Conservation (phyloP, 176 grass and related monocot species). For the Ampelocalamus luodianensis region DNA sequence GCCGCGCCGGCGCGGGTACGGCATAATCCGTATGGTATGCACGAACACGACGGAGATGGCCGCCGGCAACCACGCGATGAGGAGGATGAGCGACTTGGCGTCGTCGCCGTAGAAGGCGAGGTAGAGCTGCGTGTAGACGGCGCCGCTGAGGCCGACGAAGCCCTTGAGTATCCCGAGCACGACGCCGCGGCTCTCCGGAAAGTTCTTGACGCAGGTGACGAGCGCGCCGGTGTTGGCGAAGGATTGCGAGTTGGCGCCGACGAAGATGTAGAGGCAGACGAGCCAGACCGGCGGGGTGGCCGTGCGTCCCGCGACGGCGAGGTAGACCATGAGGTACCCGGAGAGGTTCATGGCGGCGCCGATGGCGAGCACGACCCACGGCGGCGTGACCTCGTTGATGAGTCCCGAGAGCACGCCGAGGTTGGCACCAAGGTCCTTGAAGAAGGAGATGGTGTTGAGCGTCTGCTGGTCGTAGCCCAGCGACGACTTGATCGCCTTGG, state of each 20-base stretch:
- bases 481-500: conserved; percentile 56
- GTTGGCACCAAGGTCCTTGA: conserved; percentile 84
- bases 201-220: conserved; percentile 83
- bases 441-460: conserved; percentile 84
- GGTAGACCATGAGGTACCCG: conserved; percentile 85
- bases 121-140: conserved; percentile 80
- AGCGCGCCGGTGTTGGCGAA: conserved; percentile 80
- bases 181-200: conserved; percentile 73
- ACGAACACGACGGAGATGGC: conserved; percentile 75
- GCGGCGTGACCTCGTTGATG: conserved; percentile 74
- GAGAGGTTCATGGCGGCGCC: conserved; percentile 74
- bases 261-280: conserved; percentile 65
- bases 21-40: conserved; percentile 70
- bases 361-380: conserved; percentile 68
- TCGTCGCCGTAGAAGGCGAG: conserved; percentile 61
- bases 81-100: conserved; percentile 63
- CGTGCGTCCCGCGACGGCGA: conserved; percentile 54
- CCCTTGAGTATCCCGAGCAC: conserved; percentile 83
- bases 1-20: conserved; percentile 25
- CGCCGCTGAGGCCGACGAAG: conserved; percentile 78
- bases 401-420: conserved; percentile 73
- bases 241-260: conserved; percentile 72
- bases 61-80: conserved; percentile 77
- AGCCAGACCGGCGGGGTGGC: conserved; percentile 44
- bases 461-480: conserved; percentile 82